Evolutionary conservation across 2,329 filamentous ascomycete genomes (phyloP).

Genomic region (Gnomoniopsis sp.): DNA sequence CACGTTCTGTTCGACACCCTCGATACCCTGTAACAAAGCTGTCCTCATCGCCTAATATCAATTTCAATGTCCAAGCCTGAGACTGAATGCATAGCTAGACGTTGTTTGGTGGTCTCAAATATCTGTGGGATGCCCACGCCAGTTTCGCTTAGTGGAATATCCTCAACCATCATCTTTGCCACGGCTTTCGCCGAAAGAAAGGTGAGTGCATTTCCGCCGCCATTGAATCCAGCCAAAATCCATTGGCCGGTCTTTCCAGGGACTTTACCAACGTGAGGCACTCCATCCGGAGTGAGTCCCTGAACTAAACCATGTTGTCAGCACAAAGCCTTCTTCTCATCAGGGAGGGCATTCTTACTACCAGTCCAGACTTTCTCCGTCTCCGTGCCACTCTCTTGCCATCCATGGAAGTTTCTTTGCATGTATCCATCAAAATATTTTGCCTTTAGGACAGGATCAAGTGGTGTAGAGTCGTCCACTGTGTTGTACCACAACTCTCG

Average conservation of each 20-base stretch:
- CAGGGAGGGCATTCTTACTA: slow-evolving; percentile 15
- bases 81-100: background rate
- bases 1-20: too few relatives aligned
- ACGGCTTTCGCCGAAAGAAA: slow-evolving; percentile 14
- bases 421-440: slow-evolving; percentile 27
- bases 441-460: slow-evolving; percentile 16
- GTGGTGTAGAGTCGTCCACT: slow-evolving; percentile 23
- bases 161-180: slow-evolving; percentile 6
- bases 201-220: slow-evolving; percentile 13
- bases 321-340: background rate
- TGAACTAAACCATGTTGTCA: slow-evolving; percentile 10
- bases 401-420: slow-evolving; percentile 23
- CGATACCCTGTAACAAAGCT: background rate
- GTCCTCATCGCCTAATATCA: background rate
- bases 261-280: slow-evolving; percentile 12
- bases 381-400: slow-evolving; percentile 21
- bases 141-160: slow-evolving; percentile 1
- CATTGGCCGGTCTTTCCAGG: slow-evolving; percentile 9
- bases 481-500: slow-evolving; percentile 15
- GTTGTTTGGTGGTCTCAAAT: slow-evolving; percentile 11
- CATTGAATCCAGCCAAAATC: slow-evolving; percentile 17
- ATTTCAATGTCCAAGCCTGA: background rate
- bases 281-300: slow-evolving; percentile 10
- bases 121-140: slow-evolving; percentile 6
- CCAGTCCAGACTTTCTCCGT: slow-evolving; percentile 23